These are phyloP conservation scores for Podaxis sp. DNA, from an alignment of 768 basidiomycete genomes.

Conservation along the genomic window DNA sequence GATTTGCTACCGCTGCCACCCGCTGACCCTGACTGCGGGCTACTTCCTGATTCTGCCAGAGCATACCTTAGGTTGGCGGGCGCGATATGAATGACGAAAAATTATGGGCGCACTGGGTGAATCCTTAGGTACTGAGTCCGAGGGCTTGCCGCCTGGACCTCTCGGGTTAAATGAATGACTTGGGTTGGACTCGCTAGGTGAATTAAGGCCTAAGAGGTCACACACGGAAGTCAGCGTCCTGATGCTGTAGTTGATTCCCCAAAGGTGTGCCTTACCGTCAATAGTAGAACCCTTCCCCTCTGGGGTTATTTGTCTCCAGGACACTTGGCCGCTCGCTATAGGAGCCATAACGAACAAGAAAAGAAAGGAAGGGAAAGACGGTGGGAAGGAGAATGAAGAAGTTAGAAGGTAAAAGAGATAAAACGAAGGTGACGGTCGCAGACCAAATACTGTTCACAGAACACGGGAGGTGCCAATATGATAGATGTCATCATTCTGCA, in stretches of 20 bases:
- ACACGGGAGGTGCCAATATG: background rate
- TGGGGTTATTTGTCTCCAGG: constrained; percentile 10
- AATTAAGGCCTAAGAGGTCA: background rate
- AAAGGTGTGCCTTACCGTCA: background rate
- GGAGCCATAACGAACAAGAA: constrained; percentile 7
- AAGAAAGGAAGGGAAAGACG: background rate
- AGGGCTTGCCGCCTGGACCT: background rate
- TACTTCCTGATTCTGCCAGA: background rate
- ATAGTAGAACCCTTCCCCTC: background rate
- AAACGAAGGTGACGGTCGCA: constrained; percentile 1
- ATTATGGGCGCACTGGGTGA: background rate
- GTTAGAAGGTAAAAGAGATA: background rate
- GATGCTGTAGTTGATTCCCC: background rate
- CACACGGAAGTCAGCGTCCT: background rate
- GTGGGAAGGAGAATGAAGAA: background rate
- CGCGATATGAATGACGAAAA: background rate
- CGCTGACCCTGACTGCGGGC: constrained; percentile 1
- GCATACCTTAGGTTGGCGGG: background rate
- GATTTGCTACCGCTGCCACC: background rate
- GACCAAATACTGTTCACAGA: background rate
- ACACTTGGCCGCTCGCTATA: background rate
- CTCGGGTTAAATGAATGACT: constrained; percentile 10
- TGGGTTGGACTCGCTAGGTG: background rate
- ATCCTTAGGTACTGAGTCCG: background rate
- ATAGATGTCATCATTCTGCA: constrained; percentile 11